These are phyloP conservation scores for Liquidambar formosana DNA, from an alignment of 164 flowering plant species.

Conservation along the genomic window DNA sequence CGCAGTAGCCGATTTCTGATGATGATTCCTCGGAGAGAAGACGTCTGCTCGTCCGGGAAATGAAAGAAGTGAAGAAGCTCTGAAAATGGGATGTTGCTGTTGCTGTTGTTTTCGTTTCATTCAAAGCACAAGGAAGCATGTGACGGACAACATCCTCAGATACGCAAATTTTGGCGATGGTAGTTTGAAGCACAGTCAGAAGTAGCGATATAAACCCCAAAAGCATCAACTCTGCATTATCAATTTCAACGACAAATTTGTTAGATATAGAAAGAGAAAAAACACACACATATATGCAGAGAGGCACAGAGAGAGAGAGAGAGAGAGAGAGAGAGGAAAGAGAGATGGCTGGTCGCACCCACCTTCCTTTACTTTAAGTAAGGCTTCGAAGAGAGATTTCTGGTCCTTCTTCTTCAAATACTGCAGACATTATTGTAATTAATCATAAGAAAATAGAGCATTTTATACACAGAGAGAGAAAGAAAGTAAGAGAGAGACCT, in stretches of 20 bases:
- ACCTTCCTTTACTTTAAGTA: slow-evolving; percentile 73
- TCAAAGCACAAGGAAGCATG: slow-evolving; percentile 61
- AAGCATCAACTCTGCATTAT: slow-evolving; percentile 81
- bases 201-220: slow-evolving; percentile 90
- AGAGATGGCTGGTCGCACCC: neutral
- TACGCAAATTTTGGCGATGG: slow-evolving; percentile 63
- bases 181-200: slow-evolving; percentile 65
- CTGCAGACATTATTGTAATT: neutral
- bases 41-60: slow-evolving; percentile 14
- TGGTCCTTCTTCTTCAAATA: slow-evolving; percentile 38
- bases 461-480: too few species aligned
- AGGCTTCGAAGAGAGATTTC: slow-evolving; percentile 59
- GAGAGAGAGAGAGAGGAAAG: neutral
- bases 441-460: too few species aligned
- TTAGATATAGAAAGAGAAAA: too few species aligned
- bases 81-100: slow-evolving; percentile 21
- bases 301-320: neutral
- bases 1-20: slow-evolving; percentile 19
- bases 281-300: neutral
- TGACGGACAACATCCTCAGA: slow-evolving; percentile 23
- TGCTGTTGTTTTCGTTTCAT: neutral
- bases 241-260: too few species aligned
- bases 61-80: neutral
- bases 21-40: slow-evolving; percentile 21
- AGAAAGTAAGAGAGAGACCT: too few species aligned